Conservation (phyloP, 31 red algal genomes). For the Odonthalia washingtoniensis region DNA sequence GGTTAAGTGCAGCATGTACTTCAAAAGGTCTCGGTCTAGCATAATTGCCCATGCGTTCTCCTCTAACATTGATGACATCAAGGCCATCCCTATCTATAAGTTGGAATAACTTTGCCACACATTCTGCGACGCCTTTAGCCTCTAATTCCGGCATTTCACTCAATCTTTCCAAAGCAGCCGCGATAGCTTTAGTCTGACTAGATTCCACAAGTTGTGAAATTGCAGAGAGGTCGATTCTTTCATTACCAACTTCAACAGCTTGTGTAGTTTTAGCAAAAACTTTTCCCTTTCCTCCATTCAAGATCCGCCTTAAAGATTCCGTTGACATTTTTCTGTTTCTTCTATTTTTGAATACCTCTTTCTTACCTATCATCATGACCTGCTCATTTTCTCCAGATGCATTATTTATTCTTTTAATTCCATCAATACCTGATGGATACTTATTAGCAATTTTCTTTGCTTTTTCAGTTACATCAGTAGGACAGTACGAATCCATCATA, state of each 20-base stretch:
- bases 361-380: no score
- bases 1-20: slow-evolving; percentile 74
- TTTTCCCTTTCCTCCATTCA: slow-evolving; percentile 33
- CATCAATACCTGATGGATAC: slow-evolving; percentile 29
- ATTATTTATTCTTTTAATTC: not conserved
- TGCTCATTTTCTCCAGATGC: no score
- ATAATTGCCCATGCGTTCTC: slow-evolving; percentile 66
- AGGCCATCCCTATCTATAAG: slow-evolving; percentile 58
- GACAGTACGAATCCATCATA: slow-evolving; percentile 88
- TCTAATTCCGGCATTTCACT: slow-evolving; percentile 48
- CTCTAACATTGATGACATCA: slow-evolving; percentile 52
- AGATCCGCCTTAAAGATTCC: slow-evolving; percentile 37
- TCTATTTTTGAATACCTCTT: slow-evolving; percentile 49
- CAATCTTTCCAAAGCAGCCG: slow-evolving; percentile 67
- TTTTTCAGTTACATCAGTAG: slow-evolving; percentile 70
- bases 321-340: slow-evolving; percentile 35
- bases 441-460: slow-evolving; percentile 57
- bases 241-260: slow-evolving; percentile 67
- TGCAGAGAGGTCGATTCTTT: slow-evolving; percentile 70
- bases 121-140: slow-evolving; percentile 50
- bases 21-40: slow-evolving; percentile 69
- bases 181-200: slow-evolving; percentile 84
- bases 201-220: slow-evolving; percentile 78
- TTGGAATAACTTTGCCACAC: slow-evolving; percentile 48
- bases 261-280: slow-evolving; percentile 46